Base-by-base conservation (phyloP, 371 early-diverging fungal species). In the Apophysomyces variabilis region DNA sequence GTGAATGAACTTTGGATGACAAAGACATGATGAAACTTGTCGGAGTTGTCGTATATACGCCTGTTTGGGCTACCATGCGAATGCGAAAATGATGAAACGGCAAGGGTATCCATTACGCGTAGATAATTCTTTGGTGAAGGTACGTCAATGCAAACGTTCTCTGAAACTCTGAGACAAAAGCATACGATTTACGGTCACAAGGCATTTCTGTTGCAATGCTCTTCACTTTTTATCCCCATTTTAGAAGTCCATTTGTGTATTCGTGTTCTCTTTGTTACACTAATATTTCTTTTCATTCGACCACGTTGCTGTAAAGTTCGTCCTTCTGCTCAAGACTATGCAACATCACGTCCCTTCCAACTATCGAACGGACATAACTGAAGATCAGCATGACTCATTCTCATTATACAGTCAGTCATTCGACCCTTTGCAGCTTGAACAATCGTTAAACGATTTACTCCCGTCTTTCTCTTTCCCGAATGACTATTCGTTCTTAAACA, bases 341-440 rank as follows among this genome's bases (percentile, higher is more conserved):
- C 54, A 50, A 21, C 54, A 50, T 50, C 54, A 50, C 21, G 54
- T 21, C 54, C 54, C 54, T 21, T 21, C 21, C 21, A 26, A 50
- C 21, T 1, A 50, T 21, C 54, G 9, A 50, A 9, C 16, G 21
- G 16, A 50, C 21, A 50, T 1, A 7, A 21, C 21, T 50, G 7
- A n/a, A 50, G 54, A 50, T 18, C 16, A 50, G 7, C 5, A 50
- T 21, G 21, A 21, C 21, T 21, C 54, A 21, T 50, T 50, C 21
- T 9, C 21, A 9, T 21, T 50, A 26, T 50, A 21, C 1, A 50
- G 54, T 21, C 54, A 50, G 21, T 50, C 54, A 7, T 32, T 50
- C 54, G 54, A 50, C 21, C 54, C 54, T 26, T 26, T 50, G 54
- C 54, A 50, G 54, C 54, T 50, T 50, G 54, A 26, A 50, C 32